Evolutionary conservation across 805 yeast genomes (phyloP).

Genomic region (Wickerhamiella cacticola): DNA sequence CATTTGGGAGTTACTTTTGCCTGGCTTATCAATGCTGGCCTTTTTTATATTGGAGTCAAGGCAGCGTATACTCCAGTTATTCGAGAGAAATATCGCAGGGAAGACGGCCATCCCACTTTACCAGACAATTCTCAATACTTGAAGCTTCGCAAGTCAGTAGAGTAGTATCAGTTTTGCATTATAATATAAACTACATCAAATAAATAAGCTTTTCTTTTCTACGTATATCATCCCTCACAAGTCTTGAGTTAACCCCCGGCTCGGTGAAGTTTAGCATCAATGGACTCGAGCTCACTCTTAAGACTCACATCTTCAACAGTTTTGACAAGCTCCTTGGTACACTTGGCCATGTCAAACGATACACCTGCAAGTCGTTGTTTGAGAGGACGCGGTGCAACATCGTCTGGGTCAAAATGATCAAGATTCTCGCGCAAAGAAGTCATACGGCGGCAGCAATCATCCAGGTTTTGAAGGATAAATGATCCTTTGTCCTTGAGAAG

Average conservation of each 20-base stretch:
- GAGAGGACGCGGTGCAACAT: conserved; percentile 56
- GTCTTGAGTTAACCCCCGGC: no score
- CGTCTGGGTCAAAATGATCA: conserved; percentile 27
- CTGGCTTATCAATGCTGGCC: background rate
- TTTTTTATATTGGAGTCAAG: background rate
- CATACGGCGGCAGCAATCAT: conserved; percentile 80
- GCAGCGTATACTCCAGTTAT: conserved; percentile 5
- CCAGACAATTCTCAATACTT: conserved; percentile 3
- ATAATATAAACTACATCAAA: background rate
- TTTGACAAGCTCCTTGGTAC: conserved; percentile 90
- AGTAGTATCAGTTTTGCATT: conserved; percentile 7
- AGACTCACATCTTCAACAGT: conserved; percentile 91
- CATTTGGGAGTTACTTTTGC: background rate
- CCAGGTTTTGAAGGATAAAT: conserved; percentile 79
- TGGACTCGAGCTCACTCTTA: conserved; percentile 70
- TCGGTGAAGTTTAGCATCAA: conserved; percentile 36
- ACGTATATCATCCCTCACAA: background rate
- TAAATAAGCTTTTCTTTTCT: background rate
- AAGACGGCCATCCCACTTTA: conserved; percentile 4
- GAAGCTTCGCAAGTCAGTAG: conserved; percentile 8
- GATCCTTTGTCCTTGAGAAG: conserved; percentile 80
- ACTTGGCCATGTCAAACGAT: conserved; percentile 91
- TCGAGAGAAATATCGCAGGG: conserved; percentile 5
- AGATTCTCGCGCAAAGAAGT: conserved; percentile 44
- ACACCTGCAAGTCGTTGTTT: conserved; percentile 92